phyloP scores from a whole-genome alignment of 257 asterid species.

The Solanum gracilifrons region DNA sequence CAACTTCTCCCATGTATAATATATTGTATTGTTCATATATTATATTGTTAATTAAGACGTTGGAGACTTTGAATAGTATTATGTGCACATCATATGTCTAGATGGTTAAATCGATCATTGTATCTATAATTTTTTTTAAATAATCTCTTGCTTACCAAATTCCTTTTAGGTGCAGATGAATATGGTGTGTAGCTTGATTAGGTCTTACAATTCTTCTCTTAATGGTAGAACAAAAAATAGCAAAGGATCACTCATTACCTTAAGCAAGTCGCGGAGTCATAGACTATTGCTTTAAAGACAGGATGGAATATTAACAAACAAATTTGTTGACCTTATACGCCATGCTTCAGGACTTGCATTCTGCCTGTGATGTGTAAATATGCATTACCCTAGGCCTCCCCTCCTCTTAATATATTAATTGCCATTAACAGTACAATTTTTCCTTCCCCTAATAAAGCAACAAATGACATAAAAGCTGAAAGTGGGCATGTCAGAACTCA shows the following conservation, averaged over 20 bases:
- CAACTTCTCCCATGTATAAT: neutral
- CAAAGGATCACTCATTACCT: neutral
- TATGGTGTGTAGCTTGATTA: neutral
- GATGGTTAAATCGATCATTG: neutral
- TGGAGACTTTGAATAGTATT: neutral
- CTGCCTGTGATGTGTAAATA: neutral
- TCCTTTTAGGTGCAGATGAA: neutral
- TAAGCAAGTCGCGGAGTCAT: neutral
- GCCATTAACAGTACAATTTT: neutral
- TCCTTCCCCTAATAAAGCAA: neutral
- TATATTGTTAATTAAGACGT: neutral
- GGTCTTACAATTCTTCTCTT: neutral
- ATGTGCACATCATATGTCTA: neutral
- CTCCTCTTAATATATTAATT: neutral
- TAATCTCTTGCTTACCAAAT: neutral
- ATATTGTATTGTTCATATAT: neutral
- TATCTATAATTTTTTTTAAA: neutral
- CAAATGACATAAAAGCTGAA: constrained; percentile 5
- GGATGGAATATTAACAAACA: neutral
- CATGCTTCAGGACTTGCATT: neutral
- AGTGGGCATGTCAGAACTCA: constrained; percentile 17
- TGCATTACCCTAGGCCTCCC: neutral
- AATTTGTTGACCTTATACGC: neutral
- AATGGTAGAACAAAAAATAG: neutral
- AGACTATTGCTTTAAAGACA: neutral